Base-by-base conservation (phyloP, 805 yeast genomes). In the Jamesozyma lodderae region DNA sequence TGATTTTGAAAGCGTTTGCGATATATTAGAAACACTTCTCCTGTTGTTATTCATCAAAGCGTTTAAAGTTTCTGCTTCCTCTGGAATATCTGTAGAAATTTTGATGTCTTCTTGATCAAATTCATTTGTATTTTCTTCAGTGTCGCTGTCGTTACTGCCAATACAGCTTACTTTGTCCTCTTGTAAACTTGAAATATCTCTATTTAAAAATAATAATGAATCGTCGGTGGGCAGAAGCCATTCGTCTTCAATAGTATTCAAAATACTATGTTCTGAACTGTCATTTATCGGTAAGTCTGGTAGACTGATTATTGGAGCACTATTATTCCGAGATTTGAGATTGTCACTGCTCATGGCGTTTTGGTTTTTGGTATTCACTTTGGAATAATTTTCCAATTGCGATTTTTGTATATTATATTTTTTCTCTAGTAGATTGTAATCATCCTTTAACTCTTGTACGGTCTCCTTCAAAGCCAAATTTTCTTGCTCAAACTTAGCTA, bases 361-460 rank as follows among this genome's bases (percentile, higher is more conserved):
- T 7, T 25, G 28, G n/a, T 14, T 21, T 15, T 13, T 21, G 10
- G 7, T 32, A 14, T n/a, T 25, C 20, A 11, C 16, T 21, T n/a
- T 16, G 21, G 16, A 35, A 29, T 40, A 44, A 7, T 42, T 41
- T 25, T 42, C 60, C 41, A 40, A 43, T 25, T 40, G 55, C 4
- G 26, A 36, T 43, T 43, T 60, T 48, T 40, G 61, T 18, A 44
- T 52, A 38, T 49, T 46, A 32, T 51, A 50, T 27, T 59, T 50
- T 22, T 49, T 51, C 14, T 51, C 44, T n/a, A 57, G 34, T 1
- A 53, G 30, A 6, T 47, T 36, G 17, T 52, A 46, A 26, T 63
- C 68, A 13, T 56, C 53, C 17, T 36, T 42, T n/a, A 57, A 14
- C 17, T 52, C 46, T 10, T 48, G 42, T 3, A 58, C 25, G 17